Conservation (phyloP, 768 basidiomycete genomes). For the Lentinula aciculospora region DNA sequence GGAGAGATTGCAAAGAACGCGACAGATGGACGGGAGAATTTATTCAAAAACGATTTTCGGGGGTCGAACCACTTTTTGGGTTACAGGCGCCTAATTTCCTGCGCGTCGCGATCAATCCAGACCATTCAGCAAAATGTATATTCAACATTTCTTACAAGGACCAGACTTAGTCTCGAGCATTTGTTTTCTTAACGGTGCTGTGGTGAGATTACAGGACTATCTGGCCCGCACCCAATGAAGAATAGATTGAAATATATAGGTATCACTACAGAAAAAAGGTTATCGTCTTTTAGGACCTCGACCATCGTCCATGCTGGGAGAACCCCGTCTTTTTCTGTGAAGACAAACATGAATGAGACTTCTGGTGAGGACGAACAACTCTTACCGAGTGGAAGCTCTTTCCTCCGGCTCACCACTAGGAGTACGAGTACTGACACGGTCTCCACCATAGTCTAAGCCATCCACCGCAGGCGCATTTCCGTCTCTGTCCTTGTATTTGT, state of each 20-base stretch:
- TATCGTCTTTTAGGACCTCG: slow-evolving; percentile 69
- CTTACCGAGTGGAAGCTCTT: slow-evolving; percentile 53
- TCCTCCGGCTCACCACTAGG: slow-evolving; percentile 68
- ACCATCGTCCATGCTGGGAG: slow-evolving; percentile 61
- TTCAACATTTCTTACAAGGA: not conserved
- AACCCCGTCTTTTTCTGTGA: slow-evolving; percentile 65
- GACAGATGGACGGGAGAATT: not conserved
- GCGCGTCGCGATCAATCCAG: slow-evolving; percentile 1
- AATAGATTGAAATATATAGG: not conserved
- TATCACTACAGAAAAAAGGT: slow-evolving; percentile 10
- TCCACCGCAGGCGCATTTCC: slow-evolving; percentile 82
- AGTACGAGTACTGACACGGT: slow-evolving; percentile 28
- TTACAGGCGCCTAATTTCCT: not conserved
- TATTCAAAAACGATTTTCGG: not conserved
- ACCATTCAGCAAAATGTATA: not conserved
- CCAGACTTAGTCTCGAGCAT: not conserved
- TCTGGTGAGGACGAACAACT: slow-evolving; percentile 8
- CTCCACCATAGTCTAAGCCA: slow-evolving; percentile 81
- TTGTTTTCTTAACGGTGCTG: not conserved
- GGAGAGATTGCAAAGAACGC: not conserved
- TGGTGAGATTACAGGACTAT: too few species aligned
- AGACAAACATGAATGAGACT: slow-evolving; percentile 1
- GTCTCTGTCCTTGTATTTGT: slow-evolving; percentile 87
- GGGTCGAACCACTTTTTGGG: slow-evolving; percentile 1
- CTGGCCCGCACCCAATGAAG: not conserved